A percentile compares a stretch with the other conserved stretches of the same genome.
Evolutionary conservation across 2,329 filamentous ascomycete species (phyloP).

Genomic region (Stemphylium beticola): DNA sequence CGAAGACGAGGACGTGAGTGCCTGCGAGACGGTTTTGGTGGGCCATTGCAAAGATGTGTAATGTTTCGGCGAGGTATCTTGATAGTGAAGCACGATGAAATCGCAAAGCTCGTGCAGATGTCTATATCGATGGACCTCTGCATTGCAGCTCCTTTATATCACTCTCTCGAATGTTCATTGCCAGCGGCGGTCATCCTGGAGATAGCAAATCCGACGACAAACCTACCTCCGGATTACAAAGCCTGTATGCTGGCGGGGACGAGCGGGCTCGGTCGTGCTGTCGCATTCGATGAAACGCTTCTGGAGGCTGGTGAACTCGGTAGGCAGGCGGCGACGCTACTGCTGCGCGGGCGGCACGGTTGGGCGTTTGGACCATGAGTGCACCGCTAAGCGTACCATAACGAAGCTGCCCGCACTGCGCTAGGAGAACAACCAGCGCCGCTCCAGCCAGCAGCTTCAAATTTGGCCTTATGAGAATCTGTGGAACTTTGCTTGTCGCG

Average conservation of each 20-base stretch:
- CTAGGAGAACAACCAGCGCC: not conserved
- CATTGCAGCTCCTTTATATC: not conserved
- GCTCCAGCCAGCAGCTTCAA: not conserved
- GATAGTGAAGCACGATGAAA: not conserved
- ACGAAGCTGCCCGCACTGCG: not conserved
- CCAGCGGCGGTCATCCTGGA: not conserved
- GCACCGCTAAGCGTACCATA: not conserved
- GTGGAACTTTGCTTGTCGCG: not conserved
- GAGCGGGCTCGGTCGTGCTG: not conserved
- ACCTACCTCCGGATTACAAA: too few species aligned
- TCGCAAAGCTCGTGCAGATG: not conserved
- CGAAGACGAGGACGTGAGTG: conserved; percentile 64
- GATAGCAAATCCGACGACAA: not conserved
- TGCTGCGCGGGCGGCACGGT: conserved; percentile 29
- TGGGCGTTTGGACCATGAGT: conserved; percentile 13
- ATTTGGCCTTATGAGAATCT: not conserved
- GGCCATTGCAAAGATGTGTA: conserved; percentile 28
- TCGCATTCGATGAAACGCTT: not conserved
- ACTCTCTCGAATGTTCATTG: not conserved
- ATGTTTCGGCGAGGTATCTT: not conserved
- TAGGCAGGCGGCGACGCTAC: conserved; percentile 24
- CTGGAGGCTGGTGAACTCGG: not conserved
- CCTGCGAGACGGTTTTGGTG: conserved; percentile 56
- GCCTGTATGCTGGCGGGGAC: not conserved
- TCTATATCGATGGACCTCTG: not conserved